Evolutionary conservation across 345 rosid species (phyloP).

Genomic region (Aegle marmelos): DNA sequence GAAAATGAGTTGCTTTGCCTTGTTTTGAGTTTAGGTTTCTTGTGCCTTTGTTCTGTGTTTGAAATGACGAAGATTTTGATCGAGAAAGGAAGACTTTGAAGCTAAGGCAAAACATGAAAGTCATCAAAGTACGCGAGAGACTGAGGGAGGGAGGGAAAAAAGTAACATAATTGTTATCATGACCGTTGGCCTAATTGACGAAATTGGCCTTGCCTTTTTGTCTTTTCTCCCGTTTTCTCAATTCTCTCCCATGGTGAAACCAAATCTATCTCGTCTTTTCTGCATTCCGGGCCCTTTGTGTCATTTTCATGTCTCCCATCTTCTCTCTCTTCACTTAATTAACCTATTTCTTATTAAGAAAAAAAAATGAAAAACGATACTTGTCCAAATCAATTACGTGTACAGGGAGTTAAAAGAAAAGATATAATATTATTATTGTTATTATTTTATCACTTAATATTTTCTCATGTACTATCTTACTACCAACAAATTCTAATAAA

Average conservation of each 20-base stretch:
- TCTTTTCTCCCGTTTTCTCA: no score
- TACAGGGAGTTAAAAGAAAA: no score
- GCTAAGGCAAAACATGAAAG: conserved; percentile 42
- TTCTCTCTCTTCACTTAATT: no score
- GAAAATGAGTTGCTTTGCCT: neutral
- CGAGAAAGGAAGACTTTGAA: conserved; percentile 75
- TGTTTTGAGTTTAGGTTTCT: neutral
- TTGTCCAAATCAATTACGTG: no score
- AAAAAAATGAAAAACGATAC: no score
- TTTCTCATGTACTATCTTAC: no score
- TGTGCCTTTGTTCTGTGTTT: neutral
- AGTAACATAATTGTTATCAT: conserved; percentile 15
- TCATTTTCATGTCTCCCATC: neutral
- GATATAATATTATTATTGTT: no score
- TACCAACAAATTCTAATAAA: no score
- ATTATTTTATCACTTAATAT: no score
- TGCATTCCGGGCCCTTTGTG: neutral
- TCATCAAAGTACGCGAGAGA: no score
- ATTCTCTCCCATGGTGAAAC: no score
- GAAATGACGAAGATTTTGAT: conserved; percentile 12
- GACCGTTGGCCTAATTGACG: conserved; percentile 43
- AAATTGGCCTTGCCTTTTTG: conserved; percentile 24
- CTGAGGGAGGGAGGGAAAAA: conserved; percentile 23
- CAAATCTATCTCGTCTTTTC: neutral
- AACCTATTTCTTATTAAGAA: no score